Evolutionary conservation across 2,329 filamentous ascomycete genomes (phyloP).

Genomic region (Sodiomyces alkalinus): DNA sequence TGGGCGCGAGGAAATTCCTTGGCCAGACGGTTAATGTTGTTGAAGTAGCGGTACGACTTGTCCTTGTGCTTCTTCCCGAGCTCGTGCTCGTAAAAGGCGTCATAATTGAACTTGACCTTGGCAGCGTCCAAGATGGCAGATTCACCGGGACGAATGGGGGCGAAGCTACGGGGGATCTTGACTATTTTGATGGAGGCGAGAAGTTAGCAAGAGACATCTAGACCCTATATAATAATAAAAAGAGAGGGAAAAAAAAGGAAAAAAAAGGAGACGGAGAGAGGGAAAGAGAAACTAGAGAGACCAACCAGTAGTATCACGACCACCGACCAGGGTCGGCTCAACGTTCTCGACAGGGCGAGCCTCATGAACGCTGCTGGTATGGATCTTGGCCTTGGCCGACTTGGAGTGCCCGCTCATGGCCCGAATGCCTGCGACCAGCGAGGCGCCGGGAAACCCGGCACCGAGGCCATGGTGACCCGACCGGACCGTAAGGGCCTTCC

Average conservation of each 20-base stretch:
- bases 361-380: conserved; percentile 64
- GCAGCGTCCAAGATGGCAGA: conserved; percentile 6
- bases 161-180: conserved; percentile 18
- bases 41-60: conserved; percentile 99
- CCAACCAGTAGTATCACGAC: conserved; percentile 24
- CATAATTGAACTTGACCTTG: conserved; percentile 67
- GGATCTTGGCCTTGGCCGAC: conserved; percentile 53
- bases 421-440: conserved; percentile 24
- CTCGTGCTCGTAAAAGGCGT: conserved; percentile 74
- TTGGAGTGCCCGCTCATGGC: conserved; percentile 34
- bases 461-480: conserved; percentile 33
- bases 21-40: conserved; percentile 98
- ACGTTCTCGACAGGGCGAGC: conserved; percentile 58
- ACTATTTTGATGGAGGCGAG: no score
- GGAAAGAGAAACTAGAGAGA: background rate
- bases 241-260: no score
- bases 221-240: no score
- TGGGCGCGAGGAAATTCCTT: conserved; percentile 93
- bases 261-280: background rate
- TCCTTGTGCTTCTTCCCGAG: conserved; percentile 99
- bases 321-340: conserved; percentile 21
- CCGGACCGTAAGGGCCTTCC: conserved; percentile 88
- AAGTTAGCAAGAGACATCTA: no score
- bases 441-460: conserved; percentile 11
- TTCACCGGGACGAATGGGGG: conserved; percentile 10